These are phyloP conservation scores for Phytopythium kandeliae DNA, from an alignment of 352 stramenopile species.

Conservation along the genomic window DNA sequence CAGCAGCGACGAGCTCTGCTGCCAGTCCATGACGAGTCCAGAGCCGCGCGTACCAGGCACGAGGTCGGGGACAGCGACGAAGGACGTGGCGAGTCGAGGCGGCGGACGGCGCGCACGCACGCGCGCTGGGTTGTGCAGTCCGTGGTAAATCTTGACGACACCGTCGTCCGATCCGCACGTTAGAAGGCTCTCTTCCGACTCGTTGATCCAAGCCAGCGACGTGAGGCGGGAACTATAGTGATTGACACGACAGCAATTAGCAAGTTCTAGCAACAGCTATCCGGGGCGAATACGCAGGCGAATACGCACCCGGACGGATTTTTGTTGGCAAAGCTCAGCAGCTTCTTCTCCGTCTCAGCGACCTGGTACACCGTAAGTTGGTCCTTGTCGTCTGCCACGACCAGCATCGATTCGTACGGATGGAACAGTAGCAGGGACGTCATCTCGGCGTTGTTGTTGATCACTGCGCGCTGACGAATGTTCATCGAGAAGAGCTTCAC, in stretches of 20 bases:
- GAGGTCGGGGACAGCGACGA: slow-evolving; percentile 92
- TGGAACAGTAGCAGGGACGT: slow-evolving; percentile 97
- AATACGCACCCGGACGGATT: slow-evolving; percentile 68
- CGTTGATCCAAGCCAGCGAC: slow-evolving; percentile 96
- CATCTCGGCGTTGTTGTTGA: slow-evolving; percentile 92
- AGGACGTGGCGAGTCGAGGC: slow-evolving; percentile 89
- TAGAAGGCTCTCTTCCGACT: slow-evolving; percentile 90
- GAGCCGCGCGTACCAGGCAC: slow-evolving; percentile 86
- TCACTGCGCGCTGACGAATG: slow-evolving; percentile 86
- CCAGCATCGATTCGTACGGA: slow-evolving; percentile 90
- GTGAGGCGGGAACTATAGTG: slow-evolving; percentile 84
- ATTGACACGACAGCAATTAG: slow-evolving; percentile 8
- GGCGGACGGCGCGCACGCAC: slow-evolving; percentile 19
- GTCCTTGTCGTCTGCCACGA: slow-evolving; percentile 94
- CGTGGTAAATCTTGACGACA: slow-evolving; percentile 94
- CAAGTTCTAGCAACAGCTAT: not conserved
- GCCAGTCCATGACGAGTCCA: slow-evolving; percentile 96
- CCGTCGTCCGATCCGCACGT: slow-evolving; percentile 96
- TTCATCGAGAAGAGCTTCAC: slow-evolving; percentile 80
- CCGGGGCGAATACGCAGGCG: too few relatives aligned
- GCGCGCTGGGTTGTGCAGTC: slow-evolving; percentile 40
- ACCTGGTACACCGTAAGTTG: slow-evolving; percentile 95
- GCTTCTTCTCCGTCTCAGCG: slow-evolving; percentile 83
- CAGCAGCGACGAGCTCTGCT: slow-evolving; percentile 88
- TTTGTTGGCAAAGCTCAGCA: slow-evolving; percentile 79